These are phyloP conservation scores for Claviceps sp. DNA, from an alignment of 2,329 filamentous ascomycete genomes.

Conservation along the genomic window DNA sequence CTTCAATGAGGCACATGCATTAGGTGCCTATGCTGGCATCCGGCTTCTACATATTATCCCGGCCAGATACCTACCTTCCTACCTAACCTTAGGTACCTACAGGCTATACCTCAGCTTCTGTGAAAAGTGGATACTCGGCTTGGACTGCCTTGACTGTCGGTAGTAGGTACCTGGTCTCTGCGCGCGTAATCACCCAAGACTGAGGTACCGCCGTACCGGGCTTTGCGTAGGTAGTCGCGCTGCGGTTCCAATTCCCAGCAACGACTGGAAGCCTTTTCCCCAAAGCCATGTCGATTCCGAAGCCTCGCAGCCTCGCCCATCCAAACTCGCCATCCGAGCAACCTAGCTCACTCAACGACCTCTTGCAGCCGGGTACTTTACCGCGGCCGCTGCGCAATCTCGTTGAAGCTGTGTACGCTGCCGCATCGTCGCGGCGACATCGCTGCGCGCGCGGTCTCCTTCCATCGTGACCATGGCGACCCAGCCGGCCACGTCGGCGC, in stretches of 20 bases:
- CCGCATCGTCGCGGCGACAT: constrained; percentile 25
- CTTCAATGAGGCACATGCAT: no score
- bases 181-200: neutral
- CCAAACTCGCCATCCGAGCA: constrained; percentile 3
- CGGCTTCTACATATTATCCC: no score
- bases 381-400: constrained; percentile 5
- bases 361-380: constrained; percentile 7
- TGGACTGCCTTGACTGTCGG: neutral
- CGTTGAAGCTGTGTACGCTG: constrained; percentile 8
- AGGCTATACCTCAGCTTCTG: neutral
- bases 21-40: no score
- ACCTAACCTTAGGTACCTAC: neutral
- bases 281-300: constrained; percentile 6
- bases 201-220: no score
- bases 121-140: neutral
- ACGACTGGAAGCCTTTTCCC: constrained; percentile 11
- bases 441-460: constrained; percentile 17
- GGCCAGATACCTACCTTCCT: neutral
- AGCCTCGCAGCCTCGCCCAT: constrained; percentile 6
- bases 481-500: constrained; percentile 24
- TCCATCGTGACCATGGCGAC: constrained; percentile 28
- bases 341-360: constrained; percentile 7
- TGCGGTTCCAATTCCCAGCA: constrained; percentile 11
- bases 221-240: no score
- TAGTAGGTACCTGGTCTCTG: constrained; percentile 6